Percentiles rank a stretch among this genome's conserved stretches.
Conservation (phyloP, 2,329 filamentous ascomycete genomes). For the Rosellinia necatrix region DNA sequence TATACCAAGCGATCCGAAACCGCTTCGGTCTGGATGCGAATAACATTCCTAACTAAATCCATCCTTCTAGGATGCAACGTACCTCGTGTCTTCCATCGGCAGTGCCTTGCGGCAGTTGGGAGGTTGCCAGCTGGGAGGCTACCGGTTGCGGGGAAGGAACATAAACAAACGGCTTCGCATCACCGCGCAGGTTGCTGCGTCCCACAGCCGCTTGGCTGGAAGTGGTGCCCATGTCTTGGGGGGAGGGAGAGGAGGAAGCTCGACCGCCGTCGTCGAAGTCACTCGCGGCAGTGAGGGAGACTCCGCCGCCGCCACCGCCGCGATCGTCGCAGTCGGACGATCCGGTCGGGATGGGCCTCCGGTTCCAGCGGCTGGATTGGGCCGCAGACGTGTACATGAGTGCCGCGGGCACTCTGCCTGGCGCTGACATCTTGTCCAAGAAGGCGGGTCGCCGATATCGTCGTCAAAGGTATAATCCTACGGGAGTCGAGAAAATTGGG, state of each 20-base stretch:
- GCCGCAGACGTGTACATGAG: neutral
- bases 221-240: neutral
- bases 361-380: constrained; percentile 10
- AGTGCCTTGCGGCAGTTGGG: neutral
- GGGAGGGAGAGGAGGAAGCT: neutral
- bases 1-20: neutral
- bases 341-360: constrained; percentile 3
- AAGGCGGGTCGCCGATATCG: neutral
- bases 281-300: constrained; percentile 11
- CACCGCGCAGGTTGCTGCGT: neutral
- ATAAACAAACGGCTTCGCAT: constrained; percentile 1
- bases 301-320: constrained; percentile 21
- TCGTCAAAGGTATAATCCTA: neutral
- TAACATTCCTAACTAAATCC: neutral
- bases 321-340: constrained; percentile 16
- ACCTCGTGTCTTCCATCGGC: neutral
- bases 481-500: neutral
- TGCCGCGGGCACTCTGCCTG: neutral
- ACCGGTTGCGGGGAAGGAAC: neutral
- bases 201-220: too few species aligned
- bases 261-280: neutral
- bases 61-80: neutral
- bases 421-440: constrained; percentile 1
- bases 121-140: neutral
- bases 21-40: neutral